phyloP scores from a whole-genome alignment of 495 filamentous ascomycete genomes.

The Xylaria sp. region DNA sequence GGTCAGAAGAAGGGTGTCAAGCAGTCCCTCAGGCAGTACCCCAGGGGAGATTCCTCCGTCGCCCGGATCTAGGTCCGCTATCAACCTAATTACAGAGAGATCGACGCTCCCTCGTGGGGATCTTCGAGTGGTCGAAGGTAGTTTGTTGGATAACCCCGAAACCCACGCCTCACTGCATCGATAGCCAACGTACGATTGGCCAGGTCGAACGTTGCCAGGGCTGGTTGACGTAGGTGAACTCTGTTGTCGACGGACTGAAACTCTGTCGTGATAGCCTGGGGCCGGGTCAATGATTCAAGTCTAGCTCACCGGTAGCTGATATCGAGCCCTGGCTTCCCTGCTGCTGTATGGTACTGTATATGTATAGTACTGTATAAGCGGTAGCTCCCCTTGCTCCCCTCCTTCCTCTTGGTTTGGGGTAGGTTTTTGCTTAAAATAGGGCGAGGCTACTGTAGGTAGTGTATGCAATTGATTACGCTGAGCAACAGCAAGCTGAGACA shows the following conservation, averaged over 20 bases:
- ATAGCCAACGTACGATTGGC: constrained; percentile 37
- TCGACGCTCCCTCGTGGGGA: constrained; percentile 37
- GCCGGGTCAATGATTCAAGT: constrained; percentile 13
- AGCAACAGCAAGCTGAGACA: constrained; percentile 20
- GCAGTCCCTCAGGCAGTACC: constrained; percentile 19
- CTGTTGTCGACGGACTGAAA: constrained; percentile 31
- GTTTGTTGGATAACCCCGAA: constrained; percentile 32
- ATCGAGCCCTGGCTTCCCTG: not conserved
- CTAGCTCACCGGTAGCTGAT: not conserved
- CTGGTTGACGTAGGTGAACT: constrained; percentile 35
- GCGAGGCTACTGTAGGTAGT: constrained; percentile 7
- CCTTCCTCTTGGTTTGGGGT: constrained; percentile 19
- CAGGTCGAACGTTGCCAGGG: constrained; percentile 30
- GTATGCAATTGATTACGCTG: constrained; percentile 15
- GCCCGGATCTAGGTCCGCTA: constrained; percentile 21
- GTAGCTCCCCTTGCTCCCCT: not conserved
- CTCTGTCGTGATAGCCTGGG: constrained; percentile 21
- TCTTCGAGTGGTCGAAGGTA: constrained; percentile 28
- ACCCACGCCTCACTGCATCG: constrained; percentile 31
- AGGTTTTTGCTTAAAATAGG: not conserved
- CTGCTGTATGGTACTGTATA: no score
- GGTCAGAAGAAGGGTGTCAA: constrained; percentile 6
- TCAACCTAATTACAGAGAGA: constrained; percentile 32
- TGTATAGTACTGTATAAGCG: no score
- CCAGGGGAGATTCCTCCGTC: constrained; percentile 17